Base-by-base conservation (phyloP, 2,329 filamentous ascomycete genomes). In the Colletotrichum sp. region DNA sequence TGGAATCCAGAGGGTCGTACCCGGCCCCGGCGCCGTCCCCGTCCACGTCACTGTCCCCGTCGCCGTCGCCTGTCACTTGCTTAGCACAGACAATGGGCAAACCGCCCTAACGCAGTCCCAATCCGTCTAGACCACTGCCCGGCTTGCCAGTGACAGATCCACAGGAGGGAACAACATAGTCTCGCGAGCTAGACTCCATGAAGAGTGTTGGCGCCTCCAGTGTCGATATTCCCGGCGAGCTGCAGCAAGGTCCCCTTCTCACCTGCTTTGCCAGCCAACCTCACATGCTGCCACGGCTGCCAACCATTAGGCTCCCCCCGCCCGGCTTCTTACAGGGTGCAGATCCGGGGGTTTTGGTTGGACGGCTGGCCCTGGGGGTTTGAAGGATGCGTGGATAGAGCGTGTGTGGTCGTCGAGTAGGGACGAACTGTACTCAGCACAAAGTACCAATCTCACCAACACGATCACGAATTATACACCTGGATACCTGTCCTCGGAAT, bases 261-360 rank as follows among this genome's bases (percentile, higher is more conserved):
- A 36, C 30, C 27, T 25, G 57, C 27, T 29, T 61, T 61, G 57
- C 57, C 57, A 61, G 30, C 22, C 27, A 52, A 52, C 44, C 44
- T 52, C 44, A 52, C 44, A 52, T 52, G 44, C 44, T 52, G n/a
- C 44, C 44, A 52, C 44, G 44, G 44, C 44, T 59, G 55, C 55
- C 55, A 59, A 30, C 55, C 25, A 59, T 52, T 52, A 30, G 63
- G 44, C 44, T 34, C 64, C 34, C 44, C 49, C 70, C 62, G 52
- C 72, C 73, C 69, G 73, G 69, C 57, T 73, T 73, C 64, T 61
- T 69, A 57, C 73, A 73, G 68, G 70, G 63, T 34, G 73, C 70
- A 76, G 70, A 76, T 76, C 70, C 64, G 70, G 73, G 73, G 64
- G 39, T 68, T 39, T 64, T 73, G 64, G 70, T 73, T 59, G 57